A percentile compares a stretch with the other conserved stretches of the same genome.
phyloP scores from a whole-genome alignment of 768 basidiomycete species.

The Cystofilobasidium bisporidii region DNA sequence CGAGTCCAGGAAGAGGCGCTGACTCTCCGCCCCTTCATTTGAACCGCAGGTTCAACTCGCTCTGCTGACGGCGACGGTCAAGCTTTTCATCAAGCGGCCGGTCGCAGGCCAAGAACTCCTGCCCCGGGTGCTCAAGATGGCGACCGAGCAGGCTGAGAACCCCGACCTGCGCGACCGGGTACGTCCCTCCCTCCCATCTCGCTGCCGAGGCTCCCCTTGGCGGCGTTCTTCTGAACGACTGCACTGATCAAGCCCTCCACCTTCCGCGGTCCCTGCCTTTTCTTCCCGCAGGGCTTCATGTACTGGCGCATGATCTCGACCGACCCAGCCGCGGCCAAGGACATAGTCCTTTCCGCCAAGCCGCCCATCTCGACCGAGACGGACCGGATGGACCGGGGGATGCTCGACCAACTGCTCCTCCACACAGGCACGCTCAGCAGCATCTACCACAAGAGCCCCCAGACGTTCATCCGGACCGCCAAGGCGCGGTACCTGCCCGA shows the following conservation, averaged over 20 bases:
- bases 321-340: slow-evolving; percentile 75
- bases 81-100: slow-evolving; percentile 87
- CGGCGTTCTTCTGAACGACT: no score
- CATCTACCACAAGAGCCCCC: slow-evolving; percentile 73
- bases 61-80: slow-evolving; percentile 84
- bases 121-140: slow-evolving; percentile 90
- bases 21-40: no score
- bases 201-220: neutral
- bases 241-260: neutral
- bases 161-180: slow-evolving; percentile 85
- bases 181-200: slow-evolving; percentile 24
- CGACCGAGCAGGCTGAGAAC: slow-evolving; percentile 95
- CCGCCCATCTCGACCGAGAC: slow-evolving; percentile 97
- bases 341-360: slow-evolving; percentile 85
- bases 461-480: slow-evolving; percentile 91
- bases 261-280: neutral
- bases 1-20: no score
- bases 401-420: slow-evolving; percentile 83
- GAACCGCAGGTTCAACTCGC: slow-evolving; percentile 87
- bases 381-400: slow-evolving; percentile 92
- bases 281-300: slow-evolving; percentile 64
- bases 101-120: slow-evolving; percentile 80
- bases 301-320: slow-evolving; percentile 97
- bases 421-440: slow-evolving; percentile 56
- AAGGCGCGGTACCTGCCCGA: slow-evolving; percentile 71